Conservation (phyloP, 129 eudicot genomes). For the Flaveria ramosissima region DNA sequence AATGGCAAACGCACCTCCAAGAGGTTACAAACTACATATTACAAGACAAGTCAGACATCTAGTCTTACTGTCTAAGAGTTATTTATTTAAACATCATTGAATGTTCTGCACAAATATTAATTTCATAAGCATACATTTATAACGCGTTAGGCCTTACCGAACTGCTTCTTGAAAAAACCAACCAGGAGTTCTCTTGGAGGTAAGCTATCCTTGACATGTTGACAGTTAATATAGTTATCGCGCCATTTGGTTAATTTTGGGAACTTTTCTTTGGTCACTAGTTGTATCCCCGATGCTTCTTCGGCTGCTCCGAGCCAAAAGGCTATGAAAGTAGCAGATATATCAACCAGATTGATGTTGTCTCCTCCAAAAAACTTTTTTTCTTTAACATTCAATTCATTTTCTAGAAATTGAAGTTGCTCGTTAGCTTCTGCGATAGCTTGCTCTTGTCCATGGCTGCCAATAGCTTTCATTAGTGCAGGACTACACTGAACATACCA, state of each 20-base stretch:
- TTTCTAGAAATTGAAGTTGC: constrained; percentile 1
- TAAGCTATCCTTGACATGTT: constrained; percentile 1
- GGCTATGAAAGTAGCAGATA: constrained; percentile 8
- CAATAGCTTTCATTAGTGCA: background rate
- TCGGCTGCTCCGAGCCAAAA: constrained; percentile 13
- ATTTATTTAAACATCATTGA: background rate
- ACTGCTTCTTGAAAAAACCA: constrained; percentile 4
- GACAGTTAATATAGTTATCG: background rate
- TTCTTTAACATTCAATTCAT: background rate
- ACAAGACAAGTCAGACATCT: background rate
- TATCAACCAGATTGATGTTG: constrained; percentile 11
- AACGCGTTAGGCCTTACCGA: constrained; percentile 10
- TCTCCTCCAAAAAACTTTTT: constrained; percentile 7
- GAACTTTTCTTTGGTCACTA: background rate
- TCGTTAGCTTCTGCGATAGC: background rate
- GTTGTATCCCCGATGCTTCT: background rate
- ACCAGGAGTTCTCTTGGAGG: background rate
- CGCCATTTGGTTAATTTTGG: background rate
- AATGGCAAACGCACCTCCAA: too few relatives aligned
- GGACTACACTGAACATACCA: constrained; percentile 14
- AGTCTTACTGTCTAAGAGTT: background rate
- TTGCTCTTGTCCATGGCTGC: background rate
- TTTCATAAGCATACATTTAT: background rate
- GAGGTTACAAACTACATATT: too few relatives aligned
- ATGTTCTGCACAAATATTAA: background rate